These are phyloP conservation scores for Claviceps africana DNA, from an alignment of 2,329 filamentous ascomycete species.

Conservation along the genomic window DNA sequence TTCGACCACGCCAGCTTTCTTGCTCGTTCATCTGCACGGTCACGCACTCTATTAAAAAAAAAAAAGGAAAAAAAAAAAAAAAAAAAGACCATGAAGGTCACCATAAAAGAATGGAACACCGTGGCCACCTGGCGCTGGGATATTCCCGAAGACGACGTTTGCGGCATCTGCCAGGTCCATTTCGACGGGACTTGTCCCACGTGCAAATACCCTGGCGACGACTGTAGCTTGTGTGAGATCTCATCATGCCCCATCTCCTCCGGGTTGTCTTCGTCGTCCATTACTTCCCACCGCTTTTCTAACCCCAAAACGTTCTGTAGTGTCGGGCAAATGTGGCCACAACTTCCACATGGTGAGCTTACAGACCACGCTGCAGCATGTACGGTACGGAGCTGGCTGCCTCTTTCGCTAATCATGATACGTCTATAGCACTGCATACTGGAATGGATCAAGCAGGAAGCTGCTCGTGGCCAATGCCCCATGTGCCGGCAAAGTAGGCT, in stretches of 20 bases:
- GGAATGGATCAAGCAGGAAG: slow-evolving; percentile 92
- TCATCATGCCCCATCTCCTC: neutral
- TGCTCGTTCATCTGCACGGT: neutral
- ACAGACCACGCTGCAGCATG: neutral
- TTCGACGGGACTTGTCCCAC: slow-evolving; percentile 97
- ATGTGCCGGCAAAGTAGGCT: slow-evolving; percentile 85
- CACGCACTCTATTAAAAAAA: too few relatives aligned
- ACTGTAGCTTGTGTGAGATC: slow-evolving; percentile 66
- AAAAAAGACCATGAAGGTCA: slow-evolving; percentile 66
- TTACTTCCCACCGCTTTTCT: neutral
- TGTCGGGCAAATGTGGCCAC: slow-evolving; percentile 92
- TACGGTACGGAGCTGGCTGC: neutral
- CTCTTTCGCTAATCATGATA: neutral
- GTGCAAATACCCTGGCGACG: slow-evolving; percentile 94
- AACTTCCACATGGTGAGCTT: slow-evolving; percentile 83
- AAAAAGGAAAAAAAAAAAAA: neutral
- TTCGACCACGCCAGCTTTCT: neutral
- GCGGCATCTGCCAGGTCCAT: slow-evolving; percentile 93
- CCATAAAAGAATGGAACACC: slow-evolving; percentile 81
- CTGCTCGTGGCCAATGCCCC: slow-evolving; percentile 83
- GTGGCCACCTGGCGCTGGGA: slow-evolving; percentile 98
- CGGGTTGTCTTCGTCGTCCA: neutral
- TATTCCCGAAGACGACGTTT: slow-evolving; percentile 92
- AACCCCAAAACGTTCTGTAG: slow-evolving; percentile 30
- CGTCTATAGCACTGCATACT: slow-evolving; percentile 70